These are phyloP conservation scores for Globisporangium apiculatum DNA, from an alignment of 352 stramenopile species.

Conservation along the genomic window DNA sequence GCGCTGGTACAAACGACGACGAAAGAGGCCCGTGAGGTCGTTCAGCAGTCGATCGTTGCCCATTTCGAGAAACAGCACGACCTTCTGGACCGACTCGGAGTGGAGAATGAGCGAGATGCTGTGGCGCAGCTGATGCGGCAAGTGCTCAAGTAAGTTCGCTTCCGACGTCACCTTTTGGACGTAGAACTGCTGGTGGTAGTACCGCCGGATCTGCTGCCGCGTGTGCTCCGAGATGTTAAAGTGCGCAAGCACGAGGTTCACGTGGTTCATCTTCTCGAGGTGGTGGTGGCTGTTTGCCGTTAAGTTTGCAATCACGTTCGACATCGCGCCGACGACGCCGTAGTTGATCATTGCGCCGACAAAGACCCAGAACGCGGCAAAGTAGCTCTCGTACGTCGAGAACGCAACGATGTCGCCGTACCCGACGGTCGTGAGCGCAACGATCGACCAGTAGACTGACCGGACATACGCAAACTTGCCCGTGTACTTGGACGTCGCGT, in stretches of 20 bases:
- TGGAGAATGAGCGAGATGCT: constrained; percentile 70
- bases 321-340: constrained; percentile 69
- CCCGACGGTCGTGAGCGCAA: constrained; percentile 65
- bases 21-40: constrained; percentile 65
- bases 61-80: constrained; percentile 50
- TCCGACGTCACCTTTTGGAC: constrained; percentile 69
- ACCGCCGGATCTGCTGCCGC: constrained; percentile 53
- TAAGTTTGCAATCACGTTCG: constrained; percentile 68
- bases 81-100: constrained; percentile 50
- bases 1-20: constrained; percentile 53
- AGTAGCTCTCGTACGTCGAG: constrained; percentile 59
- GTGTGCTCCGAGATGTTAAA: constrained; percentile 52
- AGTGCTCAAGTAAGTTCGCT: constrained; percentile 37
- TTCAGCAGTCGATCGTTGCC: constrained; percentile 49
- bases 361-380: constrained; percentile 61
- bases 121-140: constrained; percentile 54
- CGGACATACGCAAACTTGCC: constrained; percentile 58
- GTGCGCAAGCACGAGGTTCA: constrained; percentile 59
- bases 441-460: constrained; percentile 71
- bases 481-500: constrained; percentile 31
- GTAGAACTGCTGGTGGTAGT: constrained; percentile 75
- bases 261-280: constrained; percentile 59
- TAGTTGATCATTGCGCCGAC: constrained; percentile 73
- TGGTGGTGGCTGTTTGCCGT: constrained; percentile 49
- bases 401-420: constrained; percentile 77